Base-by-base conservation (phyloP, 768 basidiomycete genomes). In the Boletus subcaerulescens region DNA sequence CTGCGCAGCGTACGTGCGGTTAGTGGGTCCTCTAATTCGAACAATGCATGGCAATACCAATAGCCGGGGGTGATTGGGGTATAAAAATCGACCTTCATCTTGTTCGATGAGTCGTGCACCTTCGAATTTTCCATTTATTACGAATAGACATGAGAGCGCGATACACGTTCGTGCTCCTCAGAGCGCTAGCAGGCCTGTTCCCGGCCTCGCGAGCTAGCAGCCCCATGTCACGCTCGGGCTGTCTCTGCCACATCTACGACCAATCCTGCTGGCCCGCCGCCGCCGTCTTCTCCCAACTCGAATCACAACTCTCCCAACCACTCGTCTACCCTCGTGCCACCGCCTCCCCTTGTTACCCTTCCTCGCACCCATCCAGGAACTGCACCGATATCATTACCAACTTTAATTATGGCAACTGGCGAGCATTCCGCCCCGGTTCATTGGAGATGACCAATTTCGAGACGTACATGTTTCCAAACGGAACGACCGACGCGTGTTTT, bases 301-400 rank as follows among this genome's bases (percentile, higher is more conserved):
- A n/a, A n/a, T n/a, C n/a, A n/a, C n/a, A n/a, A n/a, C n/a, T 81
- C 26, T 79, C 80, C 2, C 77, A 76, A 33, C 77, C 77, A 0
- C 69, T 81, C 31, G 45, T 82, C 8, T 61, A 68, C 17, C 80
- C 79, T 0, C 43, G 63, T 0, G 76, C 80, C 0, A 70, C 73
- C 2, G 77, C 74, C 3, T 69, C 69, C 1, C 66, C 71, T 1
- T 81, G 78, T 58, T 80, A 81, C 51, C 71, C 78, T 0, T 33
- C 56, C 5, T 60, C 61, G 0, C 45, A 69, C 20, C 70, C 74
- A 1, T 73, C 73, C 12, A 72, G 70, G 0, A 75, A 76, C 47
- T 81, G 80, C 58, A 60, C 67, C 0, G 69, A 65, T 0, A 68
- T 76, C 22, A 48, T 46, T 5, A 50, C 60, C 1, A 61, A 68